phyloP scores from a whole-genome alignment of 202 grass and related monocot genomes.

The Schoenoplectus tabernaemontani region DNA sequence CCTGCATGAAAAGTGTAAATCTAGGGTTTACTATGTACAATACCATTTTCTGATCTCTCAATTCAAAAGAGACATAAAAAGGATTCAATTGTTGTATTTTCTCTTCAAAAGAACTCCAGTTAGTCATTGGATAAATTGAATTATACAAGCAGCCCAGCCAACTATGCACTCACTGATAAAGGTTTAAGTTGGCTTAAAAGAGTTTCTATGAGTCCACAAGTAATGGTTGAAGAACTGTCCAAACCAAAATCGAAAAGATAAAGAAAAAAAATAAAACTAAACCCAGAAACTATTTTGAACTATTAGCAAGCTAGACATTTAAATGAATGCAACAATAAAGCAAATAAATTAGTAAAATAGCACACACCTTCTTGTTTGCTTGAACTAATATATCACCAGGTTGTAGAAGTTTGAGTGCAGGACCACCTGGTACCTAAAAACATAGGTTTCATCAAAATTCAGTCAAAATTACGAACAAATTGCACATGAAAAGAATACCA shows the following conservation, averaged over 20 bases:
- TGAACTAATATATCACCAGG: constrained; percentile 88
- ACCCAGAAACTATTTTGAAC: background rate
- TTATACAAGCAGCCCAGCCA: background rate
- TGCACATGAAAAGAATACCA: background rate
- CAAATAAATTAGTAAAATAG: constrained; percentile 8
- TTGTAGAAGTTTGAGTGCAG: constrained; percentile 81
- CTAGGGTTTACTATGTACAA: background rate
- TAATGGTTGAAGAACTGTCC: background rate
- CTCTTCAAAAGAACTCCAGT: background rate
- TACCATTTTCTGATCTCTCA: background rate
- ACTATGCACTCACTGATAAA: background rate
- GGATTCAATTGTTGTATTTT: background rate
- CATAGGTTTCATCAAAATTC: constrained; percentile 10
- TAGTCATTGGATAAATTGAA: background rate
- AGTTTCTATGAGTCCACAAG: background rate
- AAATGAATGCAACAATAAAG: background rate
- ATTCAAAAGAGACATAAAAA: background rate
- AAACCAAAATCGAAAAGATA: background rate
- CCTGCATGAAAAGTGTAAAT: constrained; percentile 41
- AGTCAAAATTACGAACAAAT: background rate
- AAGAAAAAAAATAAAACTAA: constrained; percentile 13
- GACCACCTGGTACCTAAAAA: constrained; percentile 86
- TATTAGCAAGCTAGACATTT: background rate
- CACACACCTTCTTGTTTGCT: constrained; percentile 61
- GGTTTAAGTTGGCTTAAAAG: background rate